These are phyloP conservation scores for Blastocystis sp. DNA, from an alignment of 352 stramenopile species.

Conservation along the genomic window DNA sequence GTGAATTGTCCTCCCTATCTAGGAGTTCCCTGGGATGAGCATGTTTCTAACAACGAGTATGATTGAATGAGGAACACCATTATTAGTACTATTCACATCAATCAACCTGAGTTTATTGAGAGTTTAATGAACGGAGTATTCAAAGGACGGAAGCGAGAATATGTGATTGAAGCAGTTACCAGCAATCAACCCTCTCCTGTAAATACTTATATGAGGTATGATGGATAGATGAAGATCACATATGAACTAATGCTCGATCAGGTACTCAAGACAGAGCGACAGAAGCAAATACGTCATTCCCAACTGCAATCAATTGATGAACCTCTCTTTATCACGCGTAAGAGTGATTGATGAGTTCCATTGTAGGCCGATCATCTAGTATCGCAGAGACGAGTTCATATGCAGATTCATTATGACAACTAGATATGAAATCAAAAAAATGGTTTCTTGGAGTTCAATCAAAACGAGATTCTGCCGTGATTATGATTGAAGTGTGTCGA, in stretches of 20 bases:
- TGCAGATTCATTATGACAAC: background rate
- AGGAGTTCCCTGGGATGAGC: constrained; percentile 72
- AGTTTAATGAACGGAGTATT: constrained; percentile 53
- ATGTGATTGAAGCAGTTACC: constrained; percentile 60
- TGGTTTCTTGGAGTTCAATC: constrained; percentile 99
- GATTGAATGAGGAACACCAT: constrained; percentile 68
- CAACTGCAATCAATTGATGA: background rate
- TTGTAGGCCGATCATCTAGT: background rate
- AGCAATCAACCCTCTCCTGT: background rate
- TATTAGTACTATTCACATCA: constrained; percentile 66
- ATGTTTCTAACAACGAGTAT: constrained; percentile 49
- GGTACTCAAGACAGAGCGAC: constrained; percentile 59
- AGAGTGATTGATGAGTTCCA: background rate
- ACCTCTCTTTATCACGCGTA: background rate
- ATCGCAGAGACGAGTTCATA: background rate
- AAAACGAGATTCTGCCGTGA: constrained; percentile 95
- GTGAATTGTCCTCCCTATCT: constrained; percentile 93
- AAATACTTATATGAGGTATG: background rate
- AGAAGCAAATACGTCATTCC: constrained; percentile 10
- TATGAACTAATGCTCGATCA: constrained; percentile 65
- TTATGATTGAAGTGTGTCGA: constrained; percentile 99
- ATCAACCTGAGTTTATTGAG: constrained; percentile 56
- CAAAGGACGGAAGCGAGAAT: constrained; percentile 46
- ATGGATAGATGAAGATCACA: constrained; percentile 64
- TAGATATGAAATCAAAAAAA: constrained; percentile 69